Base-by-base conservation (phyloP, 2,329 filamentous ascomycete genomes). In the Stemphylium vesicarium region DNA sequence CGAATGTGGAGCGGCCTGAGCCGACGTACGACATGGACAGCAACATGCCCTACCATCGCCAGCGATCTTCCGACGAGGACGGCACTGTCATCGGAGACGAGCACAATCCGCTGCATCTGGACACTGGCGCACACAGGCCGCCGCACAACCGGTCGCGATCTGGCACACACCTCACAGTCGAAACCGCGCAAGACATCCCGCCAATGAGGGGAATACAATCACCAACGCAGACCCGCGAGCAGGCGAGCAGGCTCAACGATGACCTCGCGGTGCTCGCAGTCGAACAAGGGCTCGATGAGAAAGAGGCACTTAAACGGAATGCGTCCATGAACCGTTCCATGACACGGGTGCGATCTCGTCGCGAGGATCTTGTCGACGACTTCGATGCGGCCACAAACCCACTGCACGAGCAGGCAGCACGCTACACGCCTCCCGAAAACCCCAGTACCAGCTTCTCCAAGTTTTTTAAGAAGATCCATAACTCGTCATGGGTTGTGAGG, bases 321-420 rank as follows among this genome's bases (percentile, higher is more conserved):
- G 53, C 74, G 18, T 74, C 73, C 1, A 66, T 70, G 36, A 71
- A 70, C 4, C 76, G 73, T 22, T 83, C 83, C 2, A 76, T 85
- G 35, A 76, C 78, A 53, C 79, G 80, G 12, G 80, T 82, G 4
- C 78, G 84, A 41, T 85, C 83, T 4, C 79, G 80, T 36, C 76
- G 79, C 9, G 77, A 81, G 1, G 85, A 88, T 16, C 80, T 82
- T 2, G 75, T 88, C 3, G 87, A 89, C 66, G 87, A 89, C 49
- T 88, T 89, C 62, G 86, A 88, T 60, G 80, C 82, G 40, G 84
- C 85, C 18, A 90, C 88, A 3, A 89, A 88, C 48, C 88, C 88
- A 0, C 77, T 90, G 31, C 87, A 90, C 65, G 86, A 90, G 69
- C 85, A 85, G 65, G 81, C 86, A 1, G 82, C 84, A 35, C 77